Percentiles rank a stretch among this genome's conserved stretches.
These are phyloP conservation scores for Colletotrichum incanum DNA, from an alignment of 2,329 filamentous ascomycete genomes.

Conservation along the genomic window DNA sequence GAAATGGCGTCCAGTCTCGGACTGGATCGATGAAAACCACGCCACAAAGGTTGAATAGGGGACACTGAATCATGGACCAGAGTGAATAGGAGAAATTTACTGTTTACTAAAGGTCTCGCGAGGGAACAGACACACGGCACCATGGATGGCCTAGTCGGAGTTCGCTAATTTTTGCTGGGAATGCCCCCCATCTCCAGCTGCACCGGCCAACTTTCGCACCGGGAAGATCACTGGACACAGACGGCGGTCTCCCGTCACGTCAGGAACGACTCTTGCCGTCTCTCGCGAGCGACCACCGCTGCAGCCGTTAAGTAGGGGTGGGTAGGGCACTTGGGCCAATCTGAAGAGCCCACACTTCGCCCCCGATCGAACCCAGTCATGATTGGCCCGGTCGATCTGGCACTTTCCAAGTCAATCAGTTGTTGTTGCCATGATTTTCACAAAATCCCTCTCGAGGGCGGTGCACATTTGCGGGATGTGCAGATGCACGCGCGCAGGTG, in stretches of 20 bases:
- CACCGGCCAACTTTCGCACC: slow-evolving; percentile 15
- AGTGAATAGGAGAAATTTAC: not conserved
- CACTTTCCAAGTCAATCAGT: slow-evolving; percentile 20
- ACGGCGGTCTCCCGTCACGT: slow-evolving; percentile 10
- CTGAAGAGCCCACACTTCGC: not conserved
- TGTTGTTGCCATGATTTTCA: slow-evolving; percentile 21
- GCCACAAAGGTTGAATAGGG: slow-evolving; percentile 20
- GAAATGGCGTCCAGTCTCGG: slow-evolving; percentile 20
- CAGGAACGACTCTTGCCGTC: slow-evolving; percentile 11
- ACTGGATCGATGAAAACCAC: slow-evolving; percentile 2
- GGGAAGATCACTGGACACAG: slow-evolving; percentile 16
- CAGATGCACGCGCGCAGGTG: slow-evolving; percentile 21
- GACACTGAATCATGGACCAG: slow-evolving; percentile 1
- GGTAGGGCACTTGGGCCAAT: slow-evolving; percentile 15
- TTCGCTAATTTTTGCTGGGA: slow-evolving; percentile 26
- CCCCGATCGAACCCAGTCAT: not conserved
- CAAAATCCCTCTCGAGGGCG: slow-evolving; percentile 24
- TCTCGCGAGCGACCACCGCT: not conserved
- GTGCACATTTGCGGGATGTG: slow-evolving; percentile 14
- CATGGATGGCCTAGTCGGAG: slow-evolving; percentile 29
- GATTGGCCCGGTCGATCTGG: slow-evolving; percentile 18
- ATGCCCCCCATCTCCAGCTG: not conserved
- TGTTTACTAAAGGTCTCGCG: not conserved
- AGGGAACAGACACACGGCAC: slow-evolving; percentile 14
- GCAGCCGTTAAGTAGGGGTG: slow-evolving; percentile 14